Conservation (phyloP, 2,329 filamentous ascomycete species). For the Xylaria sp. region DNA sequence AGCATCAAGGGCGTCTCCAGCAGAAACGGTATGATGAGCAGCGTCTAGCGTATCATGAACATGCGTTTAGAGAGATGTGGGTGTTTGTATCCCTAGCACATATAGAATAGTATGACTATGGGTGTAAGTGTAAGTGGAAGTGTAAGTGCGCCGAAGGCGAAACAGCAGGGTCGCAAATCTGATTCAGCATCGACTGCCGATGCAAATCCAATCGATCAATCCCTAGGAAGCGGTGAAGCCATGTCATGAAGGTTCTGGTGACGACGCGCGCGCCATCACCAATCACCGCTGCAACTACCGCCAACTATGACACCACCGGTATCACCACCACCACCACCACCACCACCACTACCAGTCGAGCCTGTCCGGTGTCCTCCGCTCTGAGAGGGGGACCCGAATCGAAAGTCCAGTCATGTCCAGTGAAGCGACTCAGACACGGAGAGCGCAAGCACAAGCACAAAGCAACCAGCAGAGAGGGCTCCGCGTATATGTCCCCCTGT, state of each 20-base stretch:
- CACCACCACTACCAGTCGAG: background rate
- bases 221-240: constrained; percentile 21
- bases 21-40: background rate
- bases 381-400: background rate
- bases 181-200: constrained; percentile 26
- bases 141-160: constrained; percentile 13
- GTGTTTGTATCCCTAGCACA: background rate
- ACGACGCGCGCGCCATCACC: constrained; percentile 27
- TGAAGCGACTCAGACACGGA: constrained; percentile 16
- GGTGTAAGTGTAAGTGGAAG: background rate
- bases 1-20: background rate
- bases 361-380: constrained; percentile 4
- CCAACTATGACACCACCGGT: constrained; percentile 10
- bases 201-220: background rate
- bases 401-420: background rate
- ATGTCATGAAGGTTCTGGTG: constrained; percentile 7
- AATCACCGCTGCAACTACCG: constrained; percentile 14
- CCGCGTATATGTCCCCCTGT: background rate
- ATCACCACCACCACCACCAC: constrained; percentile 11
- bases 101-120: background rate
- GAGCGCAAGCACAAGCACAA: constrained; percentile 1
- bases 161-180: constrained; percentile 28
- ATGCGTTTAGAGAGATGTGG: background rate
- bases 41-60: constrained; percentile 6
- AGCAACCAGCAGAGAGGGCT: background rate